Evolutionary conservation across 257 asterid genomes (phyloP), one percentile per base, ranked within the genome.

Genomic region (Lantana camara): DNA sequence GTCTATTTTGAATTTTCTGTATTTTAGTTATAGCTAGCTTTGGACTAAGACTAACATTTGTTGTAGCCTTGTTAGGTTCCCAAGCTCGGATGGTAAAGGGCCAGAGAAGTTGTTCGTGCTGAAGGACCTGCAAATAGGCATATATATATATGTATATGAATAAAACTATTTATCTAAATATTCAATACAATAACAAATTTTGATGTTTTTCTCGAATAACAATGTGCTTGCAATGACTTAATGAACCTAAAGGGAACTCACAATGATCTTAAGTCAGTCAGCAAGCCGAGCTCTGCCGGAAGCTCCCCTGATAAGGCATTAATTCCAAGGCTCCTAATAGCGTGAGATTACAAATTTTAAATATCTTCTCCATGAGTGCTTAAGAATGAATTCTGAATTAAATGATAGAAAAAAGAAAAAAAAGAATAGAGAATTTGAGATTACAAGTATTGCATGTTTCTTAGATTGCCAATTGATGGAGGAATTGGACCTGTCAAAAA

Each of bases 51-150:
- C 11, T 77, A 69, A 91, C 98, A 91, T 17, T 49, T 80, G 82
- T 11, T 73, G 60, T 41, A 91, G 65, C 63, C 54, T 73, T 57
- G 83, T 32, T 70, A 88, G 74, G 72, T 59, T 77, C 68, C 98
- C 98, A 32, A 91, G 84, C 68, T 75, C 88, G 15, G 77, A 24
- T 57, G 94, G 98, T 54, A 91, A 71, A 71, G 94, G 72, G 20
- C 96, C 95, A 58, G 96, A 84, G 78, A 91, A 86, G 78, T 83
- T 85, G 78, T 91, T 88, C 40, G 83, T 73, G 64, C 84, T 41
- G 21, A 88, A 63, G 17, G 63, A 45, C 64, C 96, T 91, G 84
- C 51, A 54, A 22, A 56, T 49, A 35, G 15, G 8, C 8, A 46
- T 9, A 42, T 38, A 27, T 32, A 44, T 20, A 41, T 29, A 7